Evolutionary conservation across 148 eudicot species (phyloP).

Genomic region (Mesembryanthemum crystallinum): DNA sequence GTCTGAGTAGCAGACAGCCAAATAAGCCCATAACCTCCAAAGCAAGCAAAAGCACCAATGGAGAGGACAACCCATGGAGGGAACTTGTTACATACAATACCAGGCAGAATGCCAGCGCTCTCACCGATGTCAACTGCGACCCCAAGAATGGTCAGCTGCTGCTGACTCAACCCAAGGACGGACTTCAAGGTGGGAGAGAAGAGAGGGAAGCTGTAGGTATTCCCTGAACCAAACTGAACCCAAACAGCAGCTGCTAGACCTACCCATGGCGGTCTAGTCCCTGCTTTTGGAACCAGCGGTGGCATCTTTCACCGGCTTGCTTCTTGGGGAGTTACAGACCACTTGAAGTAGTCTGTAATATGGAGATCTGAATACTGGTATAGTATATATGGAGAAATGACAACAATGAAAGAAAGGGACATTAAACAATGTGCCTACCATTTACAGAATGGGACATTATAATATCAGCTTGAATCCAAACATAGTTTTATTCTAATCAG

Average conservation of each 20-base stretch:
- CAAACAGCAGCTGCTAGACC: conserved; percentile 61
- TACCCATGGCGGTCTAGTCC: conserved; percentile 47
- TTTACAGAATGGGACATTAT: too few relatives aligned
- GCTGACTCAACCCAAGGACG: conserved; percentile 50
- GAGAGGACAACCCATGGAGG: conserved; percentile 41
- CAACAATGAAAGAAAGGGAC: conserved; percentile 10
- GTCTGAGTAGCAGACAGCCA: conserved; percentile 43
- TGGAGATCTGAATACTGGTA: background rate
- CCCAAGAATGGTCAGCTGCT: conserved; percentile 53
- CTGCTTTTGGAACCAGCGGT: conserved; percentile 5
- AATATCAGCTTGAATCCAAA: too few relatives aligned
- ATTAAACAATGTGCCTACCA: background rate
- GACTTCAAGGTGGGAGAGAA: conserved; percentile 56
- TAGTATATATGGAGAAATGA: background rate
- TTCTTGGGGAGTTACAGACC: background rate
- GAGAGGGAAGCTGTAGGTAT: conserved; percentile 57
- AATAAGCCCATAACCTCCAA: conserved; percentile 43
- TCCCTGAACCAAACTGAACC: conserved; percentile 61
- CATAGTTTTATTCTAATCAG: too few relatives aligned
- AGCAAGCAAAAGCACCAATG: conserved; percentile 46
- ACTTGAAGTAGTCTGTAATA: background rate
- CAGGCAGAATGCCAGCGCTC: conserved; percentile 57
- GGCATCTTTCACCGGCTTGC: background rate
- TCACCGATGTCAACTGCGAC: conserved; percentile 65
- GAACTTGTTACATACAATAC: conserved; percentile 46